A percentile compares a stretch with the other conserved stretches of the same genome.
Conservation (phyloP, 768 basidiomycete species). For the Brasilioporus rufonigricans region DNA sequence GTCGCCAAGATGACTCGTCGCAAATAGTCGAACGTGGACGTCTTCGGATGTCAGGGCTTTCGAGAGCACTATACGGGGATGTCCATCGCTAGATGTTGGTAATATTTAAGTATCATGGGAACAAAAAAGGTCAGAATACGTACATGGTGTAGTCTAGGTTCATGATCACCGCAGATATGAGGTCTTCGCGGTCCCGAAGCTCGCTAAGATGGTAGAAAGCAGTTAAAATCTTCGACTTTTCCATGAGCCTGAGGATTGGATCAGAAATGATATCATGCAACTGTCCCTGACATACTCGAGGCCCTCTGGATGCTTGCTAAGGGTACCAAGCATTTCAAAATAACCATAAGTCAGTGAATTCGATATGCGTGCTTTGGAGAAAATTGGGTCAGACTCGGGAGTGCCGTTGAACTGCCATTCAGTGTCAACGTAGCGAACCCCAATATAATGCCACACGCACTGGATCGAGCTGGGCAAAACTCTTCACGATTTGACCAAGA, state of each 20-base stretch:
- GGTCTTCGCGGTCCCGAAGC: slow-evolving; percentile 84
- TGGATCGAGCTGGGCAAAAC: slow-evolving; percentile 91
- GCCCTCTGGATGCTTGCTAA: slow-evolving; percentile 88
- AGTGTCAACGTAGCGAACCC: background rate
- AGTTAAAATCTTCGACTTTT: slow-evolving; percentile 91
- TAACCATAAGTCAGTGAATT: slow-evolving; percentile 89
- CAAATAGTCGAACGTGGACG: slow-evolving; percentile 83
- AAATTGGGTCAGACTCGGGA: slow-evolving; percentile 74
- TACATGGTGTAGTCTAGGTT: slow-evolving; percentile 90
- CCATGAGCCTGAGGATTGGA: slow-evolving; percentile 60
- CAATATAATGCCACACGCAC: slow-evolving; percentile 42
- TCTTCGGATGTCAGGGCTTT: slow-evolving; percentile 95
- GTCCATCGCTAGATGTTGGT: slow-evolving; percentile 71
- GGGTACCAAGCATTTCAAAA: slow-evolving; percentile 90
- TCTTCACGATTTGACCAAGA: slow-evolving; percentile 75
- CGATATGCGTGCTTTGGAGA: slow-evolving; percentile 79
- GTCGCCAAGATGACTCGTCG: slow-evolving; percentile 82
- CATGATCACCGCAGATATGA: slow-evolving; percentile 88
- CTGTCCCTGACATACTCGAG: slow-evolving; percentile 61
- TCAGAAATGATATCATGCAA: slow-evolving; percentile 1
- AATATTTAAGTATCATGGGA: background rate
- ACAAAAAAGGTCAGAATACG: slow-evolving; percentile 27
- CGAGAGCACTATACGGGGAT: slow-evolving; percentile 88
- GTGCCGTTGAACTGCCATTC: slow-evolving; percentile 61
- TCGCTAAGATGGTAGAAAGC: slow-evolving; percentile 95